phyloP scores from a whole-genome alignment of 768 basidiomycete genomes.

The Tephrocybe sp. region DNA sequence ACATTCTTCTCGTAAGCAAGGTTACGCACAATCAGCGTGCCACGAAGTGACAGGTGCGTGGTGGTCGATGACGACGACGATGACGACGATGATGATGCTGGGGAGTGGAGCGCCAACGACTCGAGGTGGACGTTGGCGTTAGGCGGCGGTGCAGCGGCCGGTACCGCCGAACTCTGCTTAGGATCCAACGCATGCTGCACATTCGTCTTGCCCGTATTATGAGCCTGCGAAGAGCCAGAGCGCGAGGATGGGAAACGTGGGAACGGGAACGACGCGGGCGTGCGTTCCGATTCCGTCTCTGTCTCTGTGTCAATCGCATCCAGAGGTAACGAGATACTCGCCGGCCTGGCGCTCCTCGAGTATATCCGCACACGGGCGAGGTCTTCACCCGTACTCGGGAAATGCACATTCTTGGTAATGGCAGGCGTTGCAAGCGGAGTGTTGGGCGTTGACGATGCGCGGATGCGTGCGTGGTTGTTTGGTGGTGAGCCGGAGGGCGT shows the following conservation, averaged over 20 bases:
- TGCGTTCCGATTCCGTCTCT: conserved; percentile 40
- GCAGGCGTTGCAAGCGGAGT: neutral
- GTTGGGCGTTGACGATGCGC: neutral
- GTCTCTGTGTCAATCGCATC: conserved; percentile 52
- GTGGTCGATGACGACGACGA: conserved; percentile 8
- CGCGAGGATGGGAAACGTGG: conserved; percentile 6
- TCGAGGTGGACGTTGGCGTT: conserved; percentile 34
- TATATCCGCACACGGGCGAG: conserved; percentile 63
- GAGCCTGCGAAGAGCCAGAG: neutral
- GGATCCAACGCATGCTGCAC: conserved; percentile 22
- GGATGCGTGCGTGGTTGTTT: no score
- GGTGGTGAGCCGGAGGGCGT: neutral
- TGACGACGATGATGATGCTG: conserved; percentile 8
- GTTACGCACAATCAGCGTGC: no score
- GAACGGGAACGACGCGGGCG: conserved; percentile 22
- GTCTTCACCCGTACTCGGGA: conserved; percentile 55
- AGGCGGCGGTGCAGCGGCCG: conserved; percentile 18
- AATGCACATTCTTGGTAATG: conserved; percentile 83
- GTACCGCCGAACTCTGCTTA: conserved; percentile 23
- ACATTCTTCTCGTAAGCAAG: no score
- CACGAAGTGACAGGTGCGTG: no score
- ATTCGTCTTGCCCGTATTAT: neutral
- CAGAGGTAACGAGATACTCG: conserved; percentile 34
- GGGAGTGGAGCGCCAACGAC: conserved; percentile 1
- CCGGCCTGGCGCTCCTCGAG: conserved; percentile 68